phyloP scores from a whole-genome alignment of 2,329 filamentous ascomycete genomes.

The Monosporascus sp. region DNA sequence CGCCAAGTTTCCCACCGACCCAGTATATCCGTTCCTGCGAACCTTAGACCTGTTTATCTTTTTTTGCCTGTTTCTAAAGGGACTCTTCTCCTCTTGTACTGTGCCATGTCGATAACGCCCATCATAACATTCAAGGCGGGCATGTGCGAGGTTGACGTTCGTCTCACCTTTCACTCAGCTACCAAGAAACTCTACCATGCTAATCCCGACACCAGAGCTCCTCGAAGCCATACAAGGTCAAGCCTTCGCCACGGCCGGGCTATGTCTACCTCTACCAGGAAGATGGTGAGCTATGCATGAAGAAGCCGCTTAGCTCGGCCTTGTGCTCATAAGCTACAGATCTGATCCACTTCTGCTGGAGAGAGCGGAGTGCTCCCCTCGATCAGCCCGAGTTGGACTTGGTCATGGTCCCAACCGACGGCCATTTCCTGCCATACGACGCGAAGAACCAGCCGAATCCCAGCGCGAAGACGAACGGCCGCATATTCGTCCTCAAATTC shows the following conservation, averaged over 20 bases:
- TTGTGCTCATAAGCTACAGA: slow-evolving; percentile 45
- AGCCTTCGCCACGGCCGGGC: slow-evolving; percentile 66
- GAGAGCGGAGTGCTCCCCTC: slow-evolving; percentile 65
- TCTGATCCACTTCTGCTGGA: slow-evolving; percentile 96
- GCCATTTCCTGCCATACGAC: slow-evolving; percentile 79
- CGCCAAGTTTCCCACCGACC: neutral
- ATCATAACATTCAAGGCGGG: slow-evolving; percentile 97
- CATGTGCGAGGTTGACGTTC: slow-evolving; percentile 76
- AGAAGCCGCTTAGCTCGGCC: neutral
- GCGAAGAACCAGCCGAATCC: slow-evolving; percentile 50
- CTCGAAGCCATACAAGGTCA: slow-evolving; percentile 62
- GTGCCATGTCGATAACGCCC: slow-evolving; percentile 72
- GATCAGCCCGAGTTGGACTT: slow-evolving; percentile 79
- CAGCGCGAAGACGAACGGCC: slow-evolving; percentile 69
- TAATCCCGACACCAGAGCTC: slow-evolving; percentile 18
- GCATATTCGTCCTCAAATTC: slow-evolving; percentile 92
- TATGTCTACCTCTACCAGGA: slow-evolving; percentile 91
- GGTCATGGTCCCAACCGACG: slow-evolving; percentile 88
- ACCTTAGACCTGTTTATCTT: slow-evolving; percentile 4
- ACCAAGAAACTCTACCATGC: slow-evolving; percentile 1
- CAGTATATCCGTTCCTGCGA: neutral
- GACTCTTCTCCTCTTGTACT: neutral
- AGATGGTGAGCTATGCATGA: slow-evolving; percentile 57
- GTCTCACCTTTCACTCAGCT: slow-evolving; percentile 28
- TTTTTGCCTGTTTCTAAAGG: neutral